A percentile compares a stretch with the other conserved stretches of the same genome.
Conservation (phyloP, 495 filamentous ascomycete species). For the Penicillium tannophilum region DNA sequence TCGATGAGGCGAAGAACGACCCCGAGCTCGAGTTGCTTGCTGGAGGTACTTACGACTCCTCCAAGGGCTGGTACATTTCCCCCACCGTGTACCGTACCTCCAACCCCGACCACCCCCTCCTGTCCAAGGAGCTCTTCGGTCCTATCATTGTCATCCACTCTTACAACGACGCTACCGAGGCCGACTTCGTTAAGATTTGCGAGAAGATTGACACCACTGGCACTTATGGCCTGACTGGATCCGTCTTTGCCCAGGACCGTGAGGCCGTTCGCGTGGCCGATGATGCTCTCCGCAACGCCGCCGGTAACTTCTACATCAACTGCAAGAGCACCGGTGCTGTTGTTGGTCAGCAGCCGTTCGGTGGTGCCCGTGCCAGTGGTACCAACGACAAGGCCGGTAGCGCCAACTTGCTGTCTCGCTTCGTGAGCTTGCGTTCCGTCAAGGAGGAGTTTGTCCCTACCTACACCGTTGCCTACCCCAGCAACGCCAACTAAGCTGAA, state of each 20-base stretch:
- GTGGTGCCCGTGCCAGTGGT: constrained; percentile 80
- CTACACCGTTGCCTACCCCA: constrained; percentile 74
- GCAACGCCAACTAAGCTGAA: constrained; percentile 56
- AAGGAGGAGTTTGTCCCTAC: constrained; percentile 86
- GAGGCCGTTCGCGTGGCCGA: constrained; percentile 67
- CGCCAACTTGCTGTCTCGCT: constrained; percentile 70
- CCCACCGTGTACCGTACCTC: constrained; percentile 67
- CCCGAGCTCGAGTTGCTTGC: constrained; percentile 60
- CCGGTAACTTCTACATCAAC: constrained; percentile 93
- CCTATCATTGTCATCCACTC: constrained; percentile 62
- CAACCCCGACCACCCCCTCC: constrained; percentile 64
- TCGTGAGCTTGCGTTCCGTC: constrained; percentile 80
- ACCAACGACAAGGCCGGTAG: constrained; percentile 94
- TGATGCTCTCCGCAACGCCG: constrained; percentile 72
- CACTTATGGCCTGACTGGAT: constrained; percentile 78
- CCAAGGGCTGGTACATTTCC: constrained; percentile 66
- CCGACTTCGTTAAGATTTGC: constrained; percentile 53
- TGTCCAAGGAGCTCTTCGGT: constrained; percentile 66
- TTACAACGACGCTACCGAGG: constrained; percentile 58
- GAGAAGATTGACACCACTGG: constrained; percentile 64
- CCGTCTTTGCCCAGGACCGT: constrained; percentile 75
- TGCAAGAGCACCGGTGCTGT: constrained; percentile 92
- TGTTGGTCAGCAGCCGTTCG: constrained; percentile 91
- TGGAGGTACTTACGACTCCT: constrained; percentile 61
- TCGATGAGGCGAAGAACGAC: constrained; percentile 65